Evolutionary conservation across 2,329 filamentous ascomycete genomes (phyloP).

Genomic region (Aaosphaeria arxii): DNA sequence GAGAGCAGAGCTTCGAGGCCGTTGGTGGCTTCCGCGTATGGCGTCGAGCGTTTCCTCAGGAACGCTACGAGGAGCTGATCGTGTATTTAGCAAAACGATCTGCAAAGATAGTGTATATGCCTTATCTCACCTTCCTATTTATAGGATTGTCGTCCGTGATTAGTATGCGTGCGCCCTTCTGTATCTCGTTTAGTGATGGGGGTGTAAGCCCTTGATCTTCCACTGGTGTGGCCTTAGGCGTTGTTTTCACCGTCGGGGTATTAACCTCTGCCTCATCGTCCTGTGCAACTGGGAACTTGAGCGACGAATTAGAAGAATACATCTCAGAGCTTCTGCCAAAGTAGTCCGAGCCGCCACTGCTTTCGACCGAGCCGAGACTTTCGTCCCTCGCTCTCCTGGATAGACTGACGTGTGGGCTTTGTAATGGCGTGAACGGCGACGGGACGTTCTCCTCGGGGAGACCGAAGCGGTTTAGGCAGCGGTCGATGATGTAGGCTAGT

Average conservation of each 20-base stretch:
- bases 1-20: slow-evolving; percentile 27
- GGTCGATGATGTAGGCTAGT: slow-evolving; percentile 24
- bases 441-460: slow-evolving; percentile 15
- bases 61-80: slow-evolving; percentile 29
- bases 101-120: not conserved
- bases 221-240: not conserved
- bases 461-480: slow-evolving; percentile 26
- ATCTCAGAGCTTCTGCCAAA: no score
- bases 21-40: slow-evolving; percentile 27
- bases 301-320: no score
- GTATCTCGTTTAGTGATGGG: not conserved
- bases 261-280: no score
- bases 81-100: not conserved
- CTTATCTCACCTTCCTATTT: slow-evolving; percentile 36
- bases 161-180: slow-evolving; percentile 17
- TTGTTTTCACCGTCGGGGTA: not conserved
- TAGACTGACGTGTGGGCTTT: not conserved
- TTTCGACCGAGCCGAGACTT: not conserved
- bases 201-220: not conserved
- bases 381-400: not conserved
- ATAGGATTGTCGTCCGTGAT: slow-evolving; percentile 40
- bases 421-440: not conserved
- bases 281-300: no score
- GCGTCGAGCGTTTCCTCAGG: slow-evolving; percentile 21
- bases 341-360: no score